phyloP scores from a whole-genome alignment of 2,329 filamentous ascomycete genomes.

The Amauroascus verrucosus region DNA sequence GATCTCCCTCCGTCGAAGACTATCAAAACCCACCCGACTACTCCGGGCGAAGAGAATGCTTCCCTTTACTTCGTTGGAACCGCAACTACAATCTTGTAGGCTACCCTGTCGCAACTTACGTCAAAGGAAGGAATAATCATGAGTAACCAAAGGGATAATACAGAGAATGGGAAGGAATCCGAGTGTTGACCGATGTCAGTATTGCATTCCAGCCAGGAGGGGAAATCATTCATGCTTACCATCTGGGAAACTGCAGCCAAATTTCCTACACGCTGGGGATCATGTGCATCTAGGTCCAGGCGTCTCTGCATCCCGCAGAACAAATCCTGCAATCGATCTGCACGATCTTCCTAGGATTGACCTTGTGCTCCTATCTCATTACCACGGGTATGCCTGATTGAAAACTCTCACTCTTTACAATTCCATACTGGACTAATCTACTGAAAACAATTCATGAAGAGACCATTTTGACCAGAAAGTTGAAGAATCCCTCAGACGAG shows the following conservation, averaged over 20 bases:
- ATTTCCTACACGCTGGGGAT: slow-evolving; percentile 56
- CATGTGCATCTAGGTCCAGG: slow-evolving; percentile 58
- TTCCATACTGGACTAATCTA: not conserved
- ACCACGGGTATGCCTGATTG: slow-evolving; percentile 42
- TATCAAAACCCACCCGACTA: slow-evolving; percentile 36
- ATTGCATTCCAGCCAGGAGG: not conserved
- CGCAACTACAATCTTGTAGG: slow-evolving; percentile 31
- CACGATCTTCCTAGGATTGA: slow-evolving; percentile 51
- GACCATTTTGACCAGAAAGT: slow-evolving; percentile 49
- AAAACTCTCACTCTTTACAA: too few relatives aligned
- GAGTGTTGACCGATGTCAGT: slow-evolving; percentile 33
- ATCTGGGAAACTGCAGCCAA: slow-evolving; percentile 36
- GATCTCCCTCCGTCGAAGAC: slow-evolving; percentile 37
- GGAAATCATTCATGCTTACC: not conserved
- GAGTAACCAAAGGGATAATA: not conserved
- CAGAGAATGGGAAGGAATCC: slow-evolving; percentile 33
- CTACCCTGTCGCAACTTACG: not conserved
- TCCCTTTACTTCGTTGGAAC: slow-evolving; percentile 33
- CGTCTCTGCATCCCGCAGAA: slow-evolving; percentile 42
- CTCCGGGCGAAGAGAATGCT: slow-evolving; percentile 26
- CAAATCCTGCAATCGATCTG: slow-evolving; percentile 51
- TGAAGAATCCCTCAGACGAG: slow-evolving; percentile 41
- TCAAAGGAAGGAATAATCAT: not conserved
- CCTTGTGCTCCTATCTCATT: slow-evolving; percentile 52
- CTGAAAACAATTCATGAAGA: slow-evolving; percentile 13